phyloP scores from a whole-genome alignment of 129 eudicot species.

The Lactuca saligna region DNA sequence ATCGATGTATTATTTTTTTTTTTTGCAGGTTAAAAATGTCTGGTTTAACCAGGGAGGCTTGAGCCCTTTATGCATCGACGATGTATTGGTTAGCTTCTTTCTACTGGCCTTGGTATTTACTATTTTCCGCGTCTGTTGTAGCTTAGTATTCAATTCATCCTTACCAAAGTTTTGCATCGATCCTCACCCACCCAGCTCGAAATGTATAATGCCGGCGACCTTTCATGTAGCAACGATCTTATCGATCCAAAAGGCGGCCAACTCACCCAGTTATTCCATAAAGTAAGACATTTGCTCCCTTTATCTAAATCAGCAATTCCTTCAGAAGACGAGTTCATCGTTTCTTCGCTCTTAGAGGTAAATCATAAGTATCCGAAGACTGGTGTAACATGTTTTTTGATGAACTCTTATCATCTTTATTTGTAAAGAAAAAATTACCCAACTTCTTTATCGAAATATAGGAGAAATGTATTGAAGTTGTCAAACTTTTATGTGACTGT shows the following conservation, averaged over 20 bases:
- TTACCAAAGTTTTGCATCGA: neutral
- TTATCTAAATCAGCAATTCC: slow-evolving; percentile 32
- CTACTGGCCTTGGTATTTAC: neutral
- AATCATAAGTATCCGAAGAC: neutral
- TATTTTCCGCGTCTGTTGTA: neutral
- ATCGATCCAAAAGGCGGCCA: slow-evolving; percentile 50
- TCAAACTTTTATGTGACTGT: slow-evolving; percentile 49
- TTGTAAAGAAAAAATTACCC: neutral
- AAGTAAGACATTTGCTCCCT: slow-evolving; percentile 38
- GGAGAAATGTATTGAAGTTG: slow-evolving; percentile 59
- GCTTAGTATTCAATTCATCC: slow-evolving; percentile 1
- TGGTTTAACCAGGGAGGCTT: slow-evolving; percentile 81
- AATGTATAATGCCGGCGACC: slow-evolving; percentile 71
- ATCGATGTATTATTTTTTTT: neutral
- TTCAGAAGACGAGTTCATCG: slow-evolving; percentile 47
- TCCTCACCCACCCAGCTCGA: slow-evolving; percentile 44
- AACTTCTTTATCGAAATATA: slow-evolving; percentile 12
- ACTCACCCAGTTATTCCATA: slow-evolving; percentile 46
- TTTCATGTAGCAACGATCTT: slow-evolving; percentile 39
- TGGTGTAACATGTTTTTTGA: neutral
- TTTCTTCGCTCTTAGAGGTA: slow-evolving; percentile 56
- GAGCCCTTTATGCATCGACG: slow-evolving; percentile 73
- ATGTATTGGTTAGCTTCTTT: slow-evolving; percentile 54
- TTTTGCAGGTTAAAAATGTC: slow-evolving; percentile 33
- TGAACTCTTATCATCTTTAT: neutral